A percentile compares a stretch with the other conserved stretches of the same genome.
Evolutionary conservation across 352 stramenopile genomes (phyloP).

Genomic region (Phytopythium chamaehyphon): DNA sequence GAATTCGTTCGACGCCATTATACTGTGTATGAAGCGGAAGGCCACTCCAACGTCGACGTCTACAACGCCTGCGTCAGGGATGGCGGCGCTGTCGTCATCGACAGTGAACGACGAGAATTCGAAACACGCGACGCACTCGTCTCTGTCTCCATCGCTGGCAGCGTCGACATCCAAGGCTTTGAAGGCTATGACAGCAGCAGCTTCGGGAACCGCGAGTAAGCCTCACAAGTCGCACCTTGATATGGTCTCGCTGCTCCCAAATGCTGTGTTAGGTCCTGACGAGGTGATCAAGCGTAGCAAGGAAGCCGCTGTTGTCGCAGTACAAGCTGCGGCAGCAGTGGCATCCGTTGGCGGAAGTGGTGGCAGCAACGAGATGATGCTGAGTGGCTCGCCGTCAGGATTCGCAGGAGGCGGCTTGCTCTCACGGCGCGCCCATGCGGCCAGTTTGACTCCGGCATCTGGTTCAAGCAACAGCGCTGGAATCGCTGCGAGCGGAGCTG

Average conservation of each 20-base stretch:
- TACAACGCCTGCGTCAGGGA: conserved; percentile 6
- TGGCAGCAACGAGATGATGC: conserved; percentile 42
- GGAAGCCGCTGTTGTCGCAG: conserved; percentile 62
- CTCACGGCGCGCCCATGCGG: conserved; percentile 37
- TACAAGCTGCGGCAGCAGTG: conserved; percentile 67
- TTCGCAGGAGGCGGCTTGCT: conserved; percentile 28
- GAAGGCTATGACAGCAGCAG: conserved; percentile 24
- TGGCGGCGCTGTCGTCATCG: conserved; percentile 6
- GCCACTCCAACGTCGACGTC: conserved; percentile 41
- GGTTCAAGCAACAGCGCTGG: conserved; percentile 2
- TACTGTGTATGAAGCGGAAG: conserved; percentile 86
- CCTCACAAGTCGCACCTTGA: conserved; percentile 82
- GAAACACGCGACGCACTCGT: conserved; percentile 25
- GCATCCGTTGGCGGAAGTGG: conserved; percentile 45
- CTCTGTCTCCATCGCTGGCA: conserved; percentile 9
- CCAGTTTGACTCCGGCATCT: conserved; percentile 12
- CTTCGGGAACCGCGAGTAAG: conserved; percentile 30
- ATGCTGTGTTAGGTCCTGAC: conserved; percentile 49
- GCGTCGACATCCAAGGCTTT: conserved; percentile 10
- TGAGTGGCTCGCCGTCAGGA: conserved; percentile 27
- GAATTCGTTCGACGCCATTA: conserved; percentile 78
- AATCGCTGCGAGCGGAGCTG: conserved; percentile 4
- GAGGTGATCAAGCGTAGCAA: conserved; percentile 88
- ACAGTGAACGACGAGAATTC: conserved; percentile 23
- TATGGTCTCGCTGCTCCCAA: conserved; percentile 61